Percentiles rank a stretch among this genome's conserved stretches.
Evolutionary conservation across 1,139 yeast species (phyloP).

Genomic region (Protomyces pachydermus): DNA sequence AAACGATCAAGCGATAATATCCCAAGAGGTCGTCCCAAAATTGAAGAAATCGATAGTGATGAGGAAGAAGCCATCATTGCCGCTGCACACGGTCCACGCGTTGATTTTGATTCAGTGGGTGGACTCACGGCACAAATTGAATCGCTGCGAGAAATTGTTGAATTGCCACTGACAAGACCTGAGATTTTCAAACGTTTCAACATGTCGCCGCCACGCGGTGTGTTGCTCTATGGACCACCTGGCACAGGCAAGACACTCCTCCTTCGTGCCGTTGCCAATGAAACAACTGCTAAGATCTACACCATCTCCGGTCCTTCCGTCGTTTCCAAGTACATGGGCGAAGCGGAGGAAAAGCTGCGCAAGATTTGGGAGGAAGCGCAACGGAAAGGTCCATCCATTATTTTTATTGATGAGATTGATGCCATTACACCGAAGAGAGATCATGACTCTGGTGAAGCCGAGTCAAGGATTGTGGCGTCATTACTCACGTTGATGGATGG

Average conservation of each 20-base stretch:
- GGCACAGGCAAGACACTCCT: constrained; percentile 97
- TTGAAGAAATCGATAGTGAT: constrained; percentile 31
- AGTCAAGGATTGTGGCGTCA: constrained; percentile 84
- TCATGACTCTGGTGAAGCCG: constrained; percentile 86
- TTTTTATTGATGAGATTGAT: constrained; percentile 88
- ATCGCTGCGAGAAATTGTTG: constrained; percentile 60
- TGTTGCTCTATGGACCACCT: constrained; percentile 89
- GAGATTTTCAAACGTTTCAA: constrained; percentile 73
- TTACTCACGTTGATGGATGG: constrained; percentile 85
- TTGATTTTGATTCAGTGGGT: constrained; percentile 57
- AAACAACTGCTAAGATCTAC: constrained; percentile 67
- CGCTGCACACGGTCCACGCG: constrained; percentile 23
- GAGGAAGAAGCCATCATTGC: constrained; percentile 6
- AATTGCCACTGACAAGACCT: constrained; percentile 76
- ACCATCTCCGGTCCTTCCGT: constrained; percentile 88
- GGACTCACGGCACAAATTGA: constrained; percentile 67
- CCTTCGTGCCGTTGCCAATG: constrained; percentile 71
- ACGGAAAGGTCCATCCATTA: constrained; percentile 75
- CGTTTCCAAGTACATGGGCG: constrained; percentile 87
- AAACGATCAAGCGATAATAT: constrained; percentile 18
- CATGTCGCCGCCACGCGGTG: constrained; percentile 86
- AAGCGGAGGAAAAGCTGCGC: constrained; percentile 78
- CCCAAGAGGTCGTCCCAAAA: constrained; percentile 27
- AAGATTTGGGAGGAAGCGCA: constrained; percentile 81
- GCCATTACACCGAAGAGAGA: constrained; percentile 79